Evolutionary conservation across 768 basidiomycete genomes (phyloP), one percentile per base, ranked within the genome.

Genomic region (Hygrophoropsis aurantiaca): DNA sequence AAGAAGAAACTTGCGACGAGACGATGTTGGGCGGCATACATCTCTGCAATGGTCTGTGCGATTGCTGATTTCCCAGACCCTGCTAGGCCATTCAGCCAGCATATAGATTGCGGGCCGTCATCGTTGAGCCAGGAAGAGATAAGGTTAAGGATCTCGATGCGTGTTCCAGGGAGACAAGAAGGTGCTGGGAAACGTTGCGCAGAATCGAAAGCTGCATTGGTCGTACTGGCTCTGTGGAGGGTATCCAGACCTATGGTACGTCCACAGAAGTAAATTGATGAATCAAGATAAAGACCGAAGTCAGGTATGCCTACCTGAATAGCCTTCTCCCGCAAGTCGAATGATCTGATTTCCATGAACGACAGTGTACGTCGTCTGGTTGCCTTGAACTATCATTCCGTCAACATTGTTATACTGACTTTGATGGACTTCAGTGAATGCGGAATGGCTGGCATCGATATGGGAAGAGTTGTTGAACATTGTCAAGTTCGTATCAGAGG

Each of bases 1-100:
- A 71, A 69, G 49, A 71, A 71, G 54, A 68, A 72, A 39, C 62
- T 65, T 0, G 64, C 67, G 24, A 62, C 64, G 9, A 70, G 58
- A 5, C 60, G 58, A 13, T 41, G 15, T 46, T 51, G 27, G 19
- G 19, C 26, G 35, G 48, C 44, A 34, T 54, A 60, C 24, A 51
- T 60, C 47, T 68, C 56, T 11, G 66, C 60, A 1, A 68, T 50
- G 0, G 66, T 64, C 32, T 68, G 68, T 11, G 58, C 57, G 11
- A 72, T 58, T 1, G 59, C 59, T 6, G 59, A 60, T 40, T 60
- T 60, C 2, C 59, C 59, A 5, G 54, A 62, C 9, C 59, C 59
- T 33, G 59, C 60, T 4, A 54, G 38, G 19, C 60, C 58, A 20
- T 59, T 60, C 21, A 60, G 53, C 60, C 62, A 65, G 30, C 58